Evolutionary conservation across 208 protist species (phyloP).

Genomic region (Trypanosoma cruzi): DNA sequence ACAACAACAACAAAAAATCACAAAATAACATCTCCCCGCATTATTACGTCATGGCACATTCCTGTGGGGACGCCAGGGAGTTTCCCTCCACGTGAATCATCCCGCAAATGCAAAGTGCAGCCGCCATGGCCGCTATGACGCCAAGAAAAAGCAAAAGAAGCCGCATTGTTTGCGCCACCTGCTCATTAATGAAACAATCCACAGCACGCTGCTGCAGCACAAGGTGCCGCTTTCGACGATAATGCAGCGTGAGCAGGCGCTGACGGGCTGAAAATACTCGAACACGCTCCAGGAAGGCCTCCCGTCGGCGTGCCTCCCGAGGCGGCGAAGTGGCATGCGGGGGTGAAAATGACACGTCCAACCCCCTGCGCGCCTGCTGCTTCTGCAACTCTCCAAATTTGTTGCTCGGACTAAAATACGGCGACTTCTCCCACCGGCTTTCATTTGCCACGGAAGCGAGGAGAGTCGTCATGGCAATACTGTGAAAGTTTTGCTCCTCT

Average conservation of each 20-base stretch:
- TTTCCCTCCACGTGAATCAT: constrained; percentile 17
- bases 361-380: constrained; percentile 2
- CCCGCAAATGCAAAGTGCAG: constrained; percentile 20
- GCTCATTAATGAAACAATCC: constrained; percentile 27
- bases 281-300: constrained; percentile 28
- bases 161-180: constrained; percentile 18
- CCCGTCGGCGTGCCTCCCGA: constrained; percentile 6
- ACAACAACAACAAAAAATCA: constrained; percentile 1
- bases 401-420: not conserved
- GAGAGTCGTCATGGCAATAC: constrained; percentile 19
- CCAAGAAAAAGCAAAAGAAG: constrained; percentile 19
- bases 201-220: constrained; percentile 22
- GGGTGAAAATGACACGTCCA: not conserved
- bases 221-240: constrained; percentile 10
- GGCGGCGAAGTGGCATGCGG: not conserved
- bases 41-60: not conserved
- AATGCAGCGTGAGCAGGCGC: constrained; percentile 11
- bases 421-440: constrained; percentile 19
- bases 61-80: not conserved
- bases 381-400: constrained; percentile 3
- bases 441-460: constrained; percentile 15
- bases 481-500: not conserved
- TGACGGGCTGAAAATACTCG: constrained; percentile 20
- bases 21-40: not conserved
- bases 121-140: not conserved